Percentiles rank a stretch among this genome's conserved stretches.
These are phyloP conservation scores for Batkoa obscura DNA, from an alignment of 371 early-diverging fungal species.

Conservation along the genomic window DNA sequence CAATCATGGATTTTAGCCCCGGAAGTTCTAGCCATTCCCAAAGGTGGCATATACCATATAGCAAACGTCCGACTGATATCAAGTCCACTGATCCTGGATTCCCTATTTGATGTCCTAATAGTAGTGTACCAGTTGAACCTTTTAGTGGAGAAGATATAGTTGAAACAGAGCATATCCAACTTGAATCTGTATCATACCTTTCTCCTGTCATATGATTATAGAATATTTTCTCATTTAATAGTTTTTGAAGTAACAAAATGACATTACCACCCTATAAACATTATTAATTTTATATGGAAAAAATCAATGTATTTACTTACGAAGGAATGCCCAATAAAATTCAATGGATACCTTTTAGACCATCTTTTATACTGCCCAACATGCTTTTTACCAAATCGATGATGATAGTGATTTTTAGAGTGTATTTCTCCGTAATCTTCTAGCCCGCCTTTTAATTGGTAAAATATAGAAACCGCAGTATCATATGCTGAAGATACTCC, in stretches of 20 bases:
- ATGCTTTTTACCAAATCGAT: neutral
- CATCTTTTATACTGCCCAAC: neutral
- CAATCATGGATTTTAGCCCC: neutral
- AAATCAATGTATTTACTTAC: neutral
- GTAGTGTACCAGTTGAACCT: neutral
- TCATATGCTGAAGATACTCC: neutral
- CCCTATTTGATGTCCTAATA: neutral
- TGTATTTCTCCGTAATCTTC: neutral
- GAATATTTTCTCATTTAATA: neutral
- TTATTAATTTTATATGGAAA: neutral
- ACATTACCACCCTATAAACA: conserved; percentile 1
- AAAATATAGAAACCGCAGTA: neutral
- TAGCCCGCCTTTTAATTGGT: neutral
- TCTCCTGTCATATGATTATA: neutral
- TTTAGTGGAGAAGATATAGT: neutral
- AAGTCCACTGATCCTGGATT: neutral
- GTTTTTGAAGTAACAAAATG: neutral
- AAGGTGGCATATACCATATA: neutral
- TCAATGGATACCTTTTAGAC: neutral
- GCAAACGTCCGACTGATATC: neutral
- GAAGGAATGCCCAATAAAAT: neutral
- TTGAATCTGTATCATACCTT: neutral
- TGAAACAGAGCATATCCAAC: neutral
- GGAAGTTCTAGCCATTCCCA: neutral
- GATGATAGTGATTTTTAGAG: neutral